Conservation (phyloP, 2,329 filamentous ascomycete genomes). For the Colletotrichum melonis region DNA sequence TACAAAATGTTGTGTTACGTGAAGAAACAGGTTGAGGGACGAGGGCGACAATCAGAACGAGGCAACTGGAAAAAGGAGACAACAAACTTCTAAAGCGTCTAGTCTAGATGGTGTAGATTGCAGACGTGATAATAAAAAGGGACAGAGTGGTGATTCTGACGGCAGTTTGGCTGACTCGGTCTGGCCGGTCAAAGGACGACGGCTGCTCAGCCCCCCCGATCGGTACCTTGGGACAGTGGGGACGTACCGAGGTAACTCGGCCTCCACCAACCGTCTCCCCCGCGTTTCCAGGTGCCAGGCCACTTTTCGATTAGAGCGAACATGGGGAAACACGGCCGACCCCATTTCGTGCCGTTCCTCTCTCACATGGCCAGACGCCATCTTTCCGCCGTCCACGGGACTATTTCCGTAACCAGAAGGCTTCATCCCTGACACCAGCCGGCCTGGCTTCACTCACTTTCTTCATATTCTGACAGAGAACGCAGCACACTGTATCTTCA, state of each 20-base stretch:
- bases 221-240: constrained; percentile 12
- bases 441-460: not conserved
- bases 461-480: constrained; percentile 12
- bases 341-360: too few relatives aligned
- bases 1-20: not conserved
- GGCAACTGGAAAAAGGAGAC: not conserved
- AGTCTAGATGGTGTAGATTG: constrained; percentile 12
- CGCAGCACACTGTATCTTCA: not conserved
- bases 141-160: constrained; percentile 10
- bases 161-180: constrained; percentile 34
- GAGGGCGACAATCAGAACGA: not conserved
- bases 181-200: constrained; percentile 14
- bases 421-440: not conserved
- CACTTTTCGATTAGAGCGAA: constrained; percentile 20
- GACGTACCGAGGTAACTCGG: constrained; percentile 34
- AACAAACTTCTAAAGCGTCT: not conserved
- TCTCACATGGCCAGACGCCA: constrained; percentile 10
- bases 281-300: constrained; percentile 27
- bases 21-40: not conserved
- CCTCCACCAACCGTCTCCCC: constrained; percentile 28
- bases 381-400: constrained; percentile 31
- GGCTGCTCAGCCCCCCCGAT: constrained; percentile 22
- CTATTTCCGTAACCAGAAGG: constrained; percentile 4
- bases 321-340: constrained; percentile 5
- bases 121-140: not conserved